These are phyloP conservation scores for Cladosporium oxysporum DNA, from an alignment of 2,329 filamentous ascomycete genomes.

Conservation along the genomic window DNA sequence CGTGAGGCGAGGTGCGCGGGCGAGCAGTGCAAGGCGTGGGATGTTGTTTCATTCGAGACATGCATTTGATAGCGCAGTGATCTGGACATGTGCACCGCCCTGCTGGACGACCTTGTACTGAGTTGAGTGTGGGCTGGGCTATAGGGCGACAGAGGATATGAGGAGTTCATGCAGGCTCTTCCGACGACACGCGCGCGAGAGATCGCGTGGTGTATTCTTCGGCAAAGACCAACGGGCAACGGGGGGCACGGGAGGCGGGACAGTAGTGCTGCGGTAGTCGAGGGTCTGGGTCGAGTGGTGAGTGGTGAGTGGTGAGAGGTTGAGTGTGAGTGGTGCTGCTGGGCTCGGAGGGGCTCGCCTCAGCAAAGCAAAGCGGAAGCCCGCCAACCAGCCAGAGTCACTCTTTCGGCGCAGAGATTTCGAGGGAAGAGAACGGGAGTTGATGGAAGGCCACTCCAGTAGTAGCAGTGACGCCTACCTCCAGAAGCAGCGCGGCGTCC, in stretches of 20 bases:
- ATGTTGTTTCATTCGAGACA: background rate
- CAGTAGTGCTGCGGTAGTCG: background rate
- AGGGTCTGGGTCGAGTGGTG: background rate
- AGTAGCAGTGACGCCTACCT: background rate
- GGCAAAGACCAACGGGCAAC: background rate
- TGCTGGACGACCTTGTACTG: background rate
- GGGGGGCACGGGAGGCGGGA: slow-evolving; percentile 1
- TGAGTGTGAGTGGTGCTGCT: background rate
- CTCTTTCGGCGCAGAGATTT: slow-evolving; percentile 13
- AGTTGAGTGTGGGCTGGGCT: too few species aligned
- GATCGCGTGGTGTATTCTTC: slow-evolving; percentile 10
- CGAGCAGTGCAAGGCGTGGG: background rate
- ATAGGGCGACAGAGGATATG: background rate
- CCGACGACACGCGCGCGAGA: slow-evolving; percentile 5
- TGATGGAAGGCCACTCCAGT: background rate
- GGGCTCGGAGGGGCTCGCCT: background rate
- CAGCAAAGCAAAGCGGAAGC: background rate
- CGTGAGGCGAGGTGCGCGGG: background rate
- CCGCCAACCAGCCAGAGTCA: background rate
- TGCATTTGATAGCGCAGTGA: slow-evolving; percentile 4
- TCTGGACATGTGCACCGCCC: background rate
- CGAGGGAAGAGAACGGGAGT: slow-evolving; percentile 1
- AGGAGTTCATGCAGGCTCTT: slow-evolving; percentile 15
- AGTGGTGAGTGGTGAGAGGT: background rate
- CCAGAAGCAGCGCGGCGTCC: background rate